Evolutionary conservation across 345 rosid genomes (phyloP), one percentile per base, ranked within the genome.

Genomic region (Murraya koenigii): DNA sequence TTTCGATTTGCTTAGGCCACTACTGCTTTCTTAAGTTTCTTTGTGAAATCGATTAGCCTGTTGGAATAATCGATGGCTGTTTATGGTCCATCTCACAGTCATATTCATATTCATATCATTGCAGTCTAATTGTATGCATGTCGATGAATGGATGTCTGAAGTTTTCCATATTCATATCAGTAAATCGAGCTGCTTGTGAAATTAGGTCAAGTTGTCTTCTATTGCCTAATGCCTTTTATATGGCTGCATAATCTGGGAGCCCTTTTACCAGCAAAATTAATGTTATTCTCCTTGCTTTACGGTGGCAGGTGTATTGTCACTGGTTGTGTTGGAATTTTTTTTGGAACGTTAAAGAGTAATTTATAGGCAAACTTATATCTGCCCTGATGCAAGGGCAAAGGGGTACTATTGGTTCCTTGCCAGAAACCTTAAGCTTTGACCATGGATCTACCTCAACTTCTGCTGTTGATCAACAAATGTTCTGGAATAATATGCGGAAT

Each of bases 351-450:
- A 76, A 28, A 28, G 23, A 33, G 47, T 75, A 60, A 69, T 66
- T 82, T 62, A 15, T 58, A 15, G 55, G 81, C 72, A 64, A 62
- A 54, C 75, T 63, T n/a, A 33, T 64, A 71, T 38, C 67, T 79
- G 75, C 87, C 86, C 88, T 79, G 82, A 95, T 95, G 98, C 98
- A 92, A 85, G 90, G 98, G 86, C 92, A 90, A 76, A 90, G 92
- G 84, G 91, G 92, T 75, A 83, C 88, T 3, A 75, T 93, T 41
- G 92, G 93, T 83, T 91, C 95, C 77, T 83, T 93, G 79, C 88
- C 97, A 71, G 97, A 88, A 79, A 74, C 89, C 35, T 80, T 95
- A 82, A 88, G 88, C 82, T 88, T 91, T 77, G 98, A 95, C 61
- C 93, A 85, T 80, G 97, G 91, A 55, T 92, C 98, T 71, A 36